Evolutionary conservation across 148 eudicot species (phyloP).

Genomic region (Rhododendron kiyosumense): DNA sequence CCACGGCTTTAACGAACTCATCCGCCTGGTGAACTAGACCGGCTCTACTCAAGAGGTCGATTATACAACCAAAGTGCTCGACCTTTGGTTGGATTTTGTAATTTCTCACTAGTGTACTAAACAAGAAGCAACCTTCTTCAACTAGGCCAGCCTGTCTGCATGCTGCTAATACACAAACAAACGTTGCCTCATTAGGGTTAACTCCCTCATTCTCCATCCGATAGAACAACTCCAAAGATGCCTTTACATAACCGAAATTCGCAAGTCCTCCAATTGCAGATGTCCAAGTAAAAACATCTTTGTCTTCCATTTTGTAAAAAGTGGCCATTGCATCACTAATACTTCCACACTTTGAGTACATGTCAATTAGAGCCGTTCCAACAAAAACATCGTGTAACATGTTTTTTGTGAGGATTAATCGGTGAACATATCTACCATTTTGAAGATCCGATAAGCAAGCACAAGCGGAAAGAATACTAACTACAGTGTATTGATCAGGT

Average conservation of each 20-base stretch:
- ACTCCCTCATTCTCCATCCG: slow-evolving; percentile 19
- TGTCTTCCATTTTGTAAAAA: slow-evolving; percentile 16
- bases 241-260: neutral
- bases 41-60: slow-evolving; percentile 20
- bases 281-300: slow-evolving; percentile 24
- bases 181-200: slow-evolving; percentile 19
- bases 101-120: slow-evolving; percentile 10
- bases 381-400: slow-evolving; percentile 14
- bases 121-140: slow-evolving; percentile 18
- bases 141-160: slow-evolving; percentile 21
- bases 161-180: slow-evolving; percentile 13
- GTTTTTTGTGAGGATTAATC: slow-evolving; percentile 9
- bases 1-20: slow-evolving; percentile 7
- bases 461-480: slow-evolving; percentile 18
- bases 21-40: slow-evolving; percentile 17
- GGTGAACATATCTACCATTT: slow-evolving; percentile 16
- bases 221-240: slow-evolving; percentile 14
- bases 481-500: slow-evolving; percentile 13
- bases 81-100: slow-evolving; percentile 10
- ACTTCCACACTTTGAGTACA: slow-evolving; percentile 22
- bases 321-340: slow-evolving; percentile 16
- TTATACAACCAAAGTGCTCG: slow-evolving; percentile 20
- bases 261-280: slow-evolving; percentile 17
- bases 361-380: slow-evolving; percentile 19
- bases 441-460: slow-evolving; percentile 17